Percentiles rank a stretch among this genome's conserved stretches.
Evolutionary conservation across 1,139 yeast genomes (phyloP).

Genomic region (Wickerhamomyces sp.): DNA sequence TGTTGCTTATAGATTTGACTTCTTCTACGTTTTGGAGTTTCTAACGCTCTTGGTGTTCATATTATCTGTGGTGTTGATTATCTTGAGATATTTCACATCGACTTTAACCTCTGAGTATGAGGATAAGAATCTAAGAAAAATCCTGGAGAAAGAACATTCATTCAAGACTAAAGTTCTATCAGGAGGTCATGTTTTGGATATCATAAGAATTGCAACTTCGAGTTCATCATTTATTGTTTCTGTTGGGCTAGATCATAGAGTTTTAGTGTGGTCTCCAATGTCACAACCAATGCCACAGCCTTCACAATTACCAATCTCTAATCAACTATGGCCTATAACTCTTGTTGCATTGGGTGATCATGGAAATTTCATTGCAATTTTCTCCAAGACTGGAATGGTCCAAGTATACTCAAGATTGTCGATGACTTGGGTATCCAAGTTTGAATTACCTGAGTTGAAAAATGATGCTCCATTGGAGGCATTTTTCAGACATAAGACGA

Average conservation of each 20-base stretch:
- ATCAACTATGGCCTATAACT: slow-evolving; percentile 65
- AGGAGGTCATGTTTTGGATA: slow-evolving; percentile 58
- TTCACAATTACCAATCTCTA: slow-evolving; percentile 36
- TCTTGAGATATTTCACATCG: slow-evolving; percentile 15
- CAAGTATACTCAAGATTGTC: slow-evolving; percentile 56
- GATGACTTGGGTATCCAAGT: slow-evolving; percentile 52
- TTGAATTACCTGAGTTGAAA: slow-evolving; percentile 28
- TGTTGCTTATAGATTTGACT: slow-evolving; percentile 33
- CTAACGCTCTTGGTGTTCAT: slow-evolving; percentile 37
- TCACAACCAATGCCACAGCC: slow-evolving; percentile 41
- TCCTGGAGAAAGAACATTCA: slow-evolving; percentile 12
- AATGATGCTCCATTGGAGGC: slow-evolving; percentile 44
- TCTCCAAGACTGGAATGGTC: slow-evolving; percentile 46
- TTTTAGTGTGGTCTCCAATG: slow-evolving; percentile 72
- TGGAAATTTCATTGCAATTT: slow-evolving; percentile 55
- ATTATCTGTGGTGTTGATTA: slow-evolving; percentile 23
- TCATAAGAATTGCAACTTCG: slow-evolving; percentile 53
- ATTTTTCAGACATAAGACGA: slow-evolving; percentile 54
- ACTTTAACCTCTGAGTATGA: slow-evolving; percentile 11
- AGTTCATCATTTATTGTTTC: slow-evolving; percentile 57
- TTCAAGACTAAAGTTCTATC: slow-evolving; percentile 38
- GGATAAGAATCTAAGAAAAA: slow-evolving; percentile 8
- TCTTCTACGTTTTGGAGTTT: slow-evolving; percentile 40
- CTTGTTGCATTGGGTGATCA: slow-evolving; percentile 55
- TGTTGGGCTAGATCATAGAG: slow-evolving; percentile 67